These are phyloP conservation scores for Gyromitra esculenta DNA, from an alignment of 2,329 filamentous ascomycete genomes.

Conservation along the genomic window DNA sequence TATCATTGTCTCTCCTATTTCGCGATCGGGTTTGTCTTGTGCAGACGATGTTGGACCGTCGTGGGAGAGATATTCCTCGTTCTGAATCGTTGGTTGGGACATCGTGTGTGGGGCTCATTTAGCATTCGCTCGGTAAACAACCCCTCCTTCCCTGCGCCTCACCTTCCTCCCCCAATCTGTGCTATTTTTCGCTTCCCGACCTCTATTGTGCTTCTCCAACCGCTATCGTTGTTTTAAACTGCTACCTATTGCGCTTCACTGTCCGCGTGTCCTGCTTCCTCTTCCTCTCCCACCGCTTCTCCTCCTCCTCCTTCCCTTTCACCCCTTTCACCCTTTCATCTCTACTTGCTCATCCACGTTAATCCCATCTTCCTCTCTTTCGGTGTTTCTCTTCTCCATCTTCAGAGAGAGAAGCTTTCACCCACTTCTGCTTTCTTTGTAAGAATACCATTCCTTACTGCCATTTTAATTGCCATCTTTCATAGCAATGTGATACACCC, in stretches of 20 bases:
- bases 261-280: constrained; percentile 32
- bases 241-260: constrained; percentile 40
- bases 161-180: constrained; percentile 16
- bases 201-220: constrained; percentile 34
- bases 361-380: constrained; percentile 15
- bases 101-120: constrained; percentile 44
- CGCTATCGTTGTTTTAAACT: constrained; percentile 37
- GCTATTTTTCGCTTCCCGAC: constrained; percentile 42
- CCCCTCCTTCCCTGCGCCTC: constrained; percentile 47
- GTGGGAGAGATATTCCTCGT: background rate
- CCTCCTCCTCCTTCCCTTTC: constrained; percentile 12
- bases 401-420: constrained; percentile 23
- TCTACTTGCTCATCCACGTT: constrained; percentile 17
- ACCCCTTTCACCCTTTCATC: background rate
- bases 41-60: background rate
- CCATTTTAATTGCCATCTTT: background rate
- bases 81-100: constrained; percentile 15
- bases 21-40: background rate
- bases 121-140: constrained; percentile 41
- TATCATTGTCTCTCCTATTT: constrained; percentile 8
- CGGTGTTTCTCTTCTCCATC: constrained; percentile 24
- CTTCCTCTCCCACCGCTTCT: constrained; percentile 6
- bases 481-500: constrained; percentile 31
- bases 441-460: constrained; percentile 34
- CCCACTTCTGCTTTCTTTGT: constrained; percentile 38